Evolutionary conservation across 768 basidiomycete genomes (phyloP), one percentile per base, ranked within the genome.

Genomic region (Rhodotorula sphaerocarpa): DNA sequence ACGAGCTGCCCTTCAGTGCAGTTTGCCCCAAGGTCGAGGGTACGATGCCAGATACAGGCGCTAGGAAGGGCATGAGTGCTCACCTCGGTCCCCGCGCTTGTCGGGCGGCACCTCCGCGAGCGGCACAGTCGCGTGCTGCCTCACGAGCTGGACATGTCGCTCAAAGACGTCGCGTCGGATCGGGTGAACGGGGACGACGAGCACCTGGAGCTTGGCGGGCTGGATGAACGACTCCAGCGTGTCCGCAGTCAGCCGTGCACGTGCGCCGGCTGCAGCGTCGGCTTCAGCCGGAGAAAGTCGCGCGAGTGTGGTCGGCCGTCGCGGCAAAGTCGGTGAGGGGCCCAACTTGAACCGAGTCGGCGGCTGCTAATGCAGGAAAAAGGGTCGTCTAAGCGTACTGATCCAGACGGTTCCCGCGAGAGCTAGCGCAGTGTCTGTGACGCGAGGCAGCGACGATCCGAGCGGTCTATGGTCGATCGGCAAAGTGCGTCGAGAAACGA

Each of bases 61-160:
- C 36, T 39, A 9, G 36, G 10, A 20, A 12, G 7, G 14, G 21
- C 23, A 16, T 4, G 25, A 44, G 55, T 12, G 47, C 66, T 50
- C n/a, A 75, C 69, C 67, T 74, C 75, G 50, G 68, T 74, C 39
- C 53, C 87, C 86, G 76, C 84, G 83, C 55, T 81, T 79, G 73
- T 87, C 84, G 39, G 85, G 81, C 30, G 89, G 87, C 61, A 92
- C 87, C 74, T 91, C 91, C 39, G 83, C 83, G 34, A 93, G 80
- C 54, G 84, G 81, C 66, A 95, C 80, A 55, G 80, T 78, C 55
- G 86, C 83, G 67, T 91, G 84, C 27, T 80, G 80, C 52, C 83
- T 80, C 59, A 97, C 83, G 70, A 90, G 83, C 36, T 79, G 75
- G 7, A 84, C 82, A 79, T 86, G 89, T 66, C 79, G 80, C 53